A percentile compares a stretch with the other conserved stretches of the same genome.
phyloP scores from a whole-genome alignment of 345 rosid genomes.

The Hibiscus mutabilis region DNA sequence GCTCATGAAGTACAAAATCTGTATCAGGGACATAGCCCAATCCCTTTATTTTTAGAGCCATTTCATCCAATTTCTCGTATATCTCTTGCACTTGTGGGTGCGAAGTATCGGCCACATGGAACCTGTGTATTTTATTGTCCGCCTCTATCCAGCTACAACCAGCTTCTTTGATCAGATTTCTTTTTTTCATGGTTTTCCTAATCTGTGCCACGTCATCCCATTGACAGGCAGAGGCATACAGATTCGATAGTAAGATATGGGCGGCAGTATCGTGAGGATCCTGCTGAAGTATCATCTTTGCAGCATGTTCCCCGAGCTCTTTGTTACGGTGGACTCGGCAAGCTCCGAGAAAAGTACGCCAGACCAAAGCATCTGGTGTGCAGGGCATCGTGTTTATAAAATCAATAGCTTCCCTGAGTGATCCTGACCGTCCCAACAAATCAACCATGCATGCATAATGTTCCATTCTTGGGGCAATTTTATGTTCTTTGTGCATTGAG shows the following conservation, averaged over 20 bases:
- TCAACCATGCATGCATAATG: conserved; percentile 84
- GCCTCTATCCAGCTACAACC: conserved; percentile 62
- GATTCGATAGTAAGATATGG: neutral
- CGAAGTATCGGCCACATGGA: conserved; percentile 62
- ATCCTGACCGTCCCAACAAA: conserved; percentile 53
- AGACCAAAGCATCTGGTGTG: conserved; percentile 39
- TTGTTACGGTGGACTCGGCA: conserved; percentile 48
- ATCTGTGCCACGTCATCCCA: conserved; percentile 42
- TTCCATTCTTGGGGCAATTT: conserved; percentile 56
- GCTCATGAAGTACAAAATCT: conserved; percentile 60
- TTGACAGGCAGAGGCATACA: neutral
- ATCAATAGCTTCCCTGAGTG: conserved; percentile 46
- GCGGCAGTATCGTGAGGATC: conserved; percentile 54
- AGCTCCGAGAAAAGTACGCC: conserved; percentile 69
- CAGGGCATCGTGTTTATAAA: conserved; percentile 51
- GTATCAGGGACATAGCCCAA: conserved; percentile 62
- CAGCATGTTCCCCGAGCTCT: conserved; percentile 51
- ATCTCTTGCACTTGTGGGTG: conserved; percentile 41
- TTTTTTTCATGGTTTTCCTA: conserved; percentile 56
- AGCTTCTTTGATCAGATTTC: conserved; percentile 58
- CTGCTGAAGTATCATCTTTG: conserved; percentile 50
- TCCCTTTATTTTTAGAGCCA: conserved; percentile 39
- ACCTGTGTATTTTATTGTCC: conserved; percentile 49
- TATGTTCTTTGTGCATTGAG: conserved; percentile 49
- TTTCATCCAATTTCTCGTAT: conserved; percentile 37